phyloP scores from a whole-genome alignment of 495 filamentous ascomycete genomes.

The Neurospora sp. region DNA sequence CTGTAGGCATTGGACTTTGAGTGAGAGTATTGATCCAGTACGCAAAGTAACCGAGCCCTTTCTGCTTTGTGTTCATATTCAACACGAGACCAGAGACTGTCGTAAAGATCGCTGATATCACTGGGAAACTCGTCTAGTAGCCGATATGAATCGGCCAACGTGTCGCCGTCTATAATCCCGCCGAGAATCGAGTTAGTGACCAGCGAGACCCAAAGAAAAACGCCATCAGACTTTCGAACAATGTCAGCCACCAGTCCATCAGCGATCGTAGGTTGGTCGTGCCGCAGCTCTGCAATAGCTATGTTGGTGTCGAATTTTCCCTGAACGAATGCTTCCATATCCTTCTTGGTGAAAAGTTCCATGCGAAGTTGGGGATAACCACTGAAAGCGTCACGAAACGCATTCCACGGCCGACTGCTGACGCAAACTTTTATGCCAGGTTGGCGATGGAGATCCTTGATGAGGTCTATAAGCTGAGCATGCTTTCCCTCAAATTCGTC shows the following conservation, averaged over 20 bases:
- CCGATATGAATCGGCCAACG: constrained; percentile 8
- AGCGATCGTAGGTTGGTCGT: neutral
- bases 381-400: constrained; percentile 24
- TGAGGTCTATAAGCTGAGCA: constrained; percentile 11
- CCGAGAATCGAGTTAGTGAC: constrained; percentile 19
- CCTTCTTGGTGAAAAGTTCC: constrained; percentile 16
- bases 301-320: neutral
- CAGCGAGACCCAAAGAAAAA: constrained; percentile 36
- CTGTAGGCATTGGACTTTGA: no score
- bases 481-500: constrained; percentile 17
- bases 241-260: constrained; percentile 13
- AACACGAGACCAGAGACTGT: neutral
- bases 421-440: constrained; percentile 28
- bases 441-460: neutral
- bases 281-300: neutral
- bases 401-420: constrained; percentile 32
- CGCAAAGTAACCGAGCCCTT: neutral
- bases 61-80: neutral
- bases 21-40: neutral
- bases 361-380: constrained; percentile 8
- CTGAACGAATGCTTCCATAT: constrained; percentile 17
- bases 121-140: constrained; percentile 19
- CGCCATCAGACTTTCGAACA: constrained; percentile 20
- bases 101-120: constrained; percentile 10
- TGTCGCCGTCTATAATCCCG: constrained; percentile 25